Evolutionary conservation across 2,329 filamentous ascomycete genomes (phyloP).

Genomic region (Incumbomyces lentus): DNA sequence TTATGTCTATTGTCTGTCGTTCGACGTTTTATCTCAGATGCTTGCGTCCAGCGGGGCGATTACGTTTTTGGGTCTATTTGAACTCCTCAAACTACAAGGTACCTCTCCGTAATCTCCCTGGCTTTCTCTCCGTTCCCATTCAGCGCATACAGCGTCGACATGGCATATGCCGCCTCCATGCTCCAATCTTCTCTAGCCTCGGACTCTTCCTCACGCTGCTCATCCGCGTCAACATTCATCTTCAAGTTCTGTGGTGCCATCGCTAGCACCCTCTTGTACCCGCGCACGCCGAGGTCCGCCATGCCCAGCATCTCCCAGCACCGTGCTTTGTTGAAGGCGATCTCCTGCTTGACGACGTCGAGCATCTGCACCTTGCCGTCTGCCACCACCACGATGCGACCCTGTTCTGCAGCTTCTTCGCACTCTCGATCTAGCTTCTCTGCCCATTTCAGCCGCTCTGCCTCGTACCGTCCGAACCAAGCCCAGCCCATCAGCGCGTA

Average conservation of each 20-base stretch:
- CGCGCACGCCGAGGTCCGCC: constrained; percentile 59
- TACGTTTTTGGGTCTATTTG: no score
- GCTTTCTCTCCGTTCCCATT: constrained; percentile 54
- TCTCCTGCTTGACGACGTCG: constrained; percentile 42
- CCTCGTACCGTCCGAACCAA: constrained; percentile 67
- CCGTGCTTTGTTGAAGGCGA: constrained; percentile 69
- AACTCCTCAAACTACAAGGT: constrained; percentile 39
- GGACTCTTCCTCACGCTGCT: constrained; percentile 11
- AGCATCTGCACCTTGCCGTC: constrained; percentile 3
- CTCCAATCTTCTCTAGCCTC: constrained; percentile 47
- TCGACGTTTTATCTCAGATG: no score
- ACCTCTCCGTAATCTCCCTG: constrained; percentile 49
- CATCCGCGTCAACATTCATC: constrained; percentile 31
- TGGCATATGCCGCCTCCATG: constrained; percentile 62
- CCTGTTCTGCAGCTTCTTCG: constrained; percentile 1
- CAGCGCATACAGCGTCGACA: constrained; percentile 57
- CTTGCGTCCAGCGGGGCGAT: no score
- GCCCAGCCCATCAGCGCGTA: constrained; percentile 74
- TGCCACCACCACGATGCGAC: no score
- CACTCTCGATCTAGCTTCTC: neutral
- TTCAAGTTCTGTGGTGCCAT: constrained; percentile 32
- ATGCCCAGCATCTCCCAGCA: constrained; percentile 68
- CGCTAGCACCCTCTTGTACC: constrained; percentile 49
- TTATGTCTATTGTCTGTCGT: no score
- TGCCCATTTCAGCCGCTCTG: constrained; percentile 38